Conservation (phyloP, 768 basidiomycete genomes). For the Collybia sordida region DNA sequence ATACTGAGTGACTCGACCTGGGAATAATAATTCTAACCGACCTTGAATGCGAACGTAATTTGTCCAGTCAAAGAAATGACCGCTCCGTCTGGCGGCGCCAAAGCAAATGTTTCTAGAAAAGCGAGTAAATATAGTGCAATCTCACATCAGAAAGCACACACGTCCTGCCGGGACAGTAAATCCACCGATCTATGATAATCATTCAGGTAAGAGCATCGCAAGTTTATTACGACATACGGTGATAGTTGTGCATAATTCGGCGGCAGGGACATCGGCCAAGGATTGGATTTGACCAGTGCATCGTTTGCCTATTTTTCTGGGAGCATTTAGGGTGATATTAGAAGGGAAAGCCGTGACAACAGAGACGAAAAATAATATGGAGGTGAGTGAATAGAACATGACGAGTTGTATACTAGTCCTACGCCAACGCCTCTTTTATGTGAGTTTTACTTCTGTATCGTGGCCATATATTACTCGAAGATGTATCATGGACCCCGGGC, state of each 20-base stretch:
- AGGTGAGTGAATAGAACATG: no score
- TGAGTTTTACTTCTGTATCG: no score
- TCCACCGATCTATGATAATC: conserved; percentile 12
- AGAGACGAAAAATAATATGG: no score
- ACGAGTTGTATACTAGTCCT: no score
- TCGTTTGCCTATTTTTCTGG: conserved; percentile 15
- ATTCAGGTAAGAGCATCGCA: neutral
- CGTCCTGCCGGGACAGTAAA: conserved; percentile 16
- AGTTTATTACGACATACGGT: conserved; percentile 4
- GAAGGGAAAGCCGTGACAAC: no score
- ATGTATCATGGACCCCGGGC: no score
- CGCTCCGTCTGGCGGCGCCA: conserved; percentile 12
- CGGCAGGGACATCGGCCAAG: conserved; percentile 15
- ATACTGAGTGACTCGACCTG: no score
- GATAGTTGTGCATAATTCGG: conserved; percentile 16
- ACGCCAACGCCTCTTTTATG: no score
- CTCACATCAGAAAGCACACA: neutral
- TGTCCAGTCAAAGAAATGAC: conserved; percentile 10
- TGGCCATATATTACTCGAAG: no score
- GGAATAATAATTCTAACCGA: no score
- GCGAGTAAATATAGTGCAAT: neutral
- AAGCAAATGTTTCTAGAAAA: conserved; percentile 6
- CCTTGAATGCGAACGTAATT: conserved; percentile 9
- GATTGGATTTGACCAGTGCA: conserved; percentile 17
- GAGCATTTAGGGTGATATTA: conserved; percentile 14